These are phyloP conservation scores for Lasiodiplodia sp. DNA, from an alignment of 2,329 filamentous ascomycete genomes.

Conservation along the genomic window DNA sequence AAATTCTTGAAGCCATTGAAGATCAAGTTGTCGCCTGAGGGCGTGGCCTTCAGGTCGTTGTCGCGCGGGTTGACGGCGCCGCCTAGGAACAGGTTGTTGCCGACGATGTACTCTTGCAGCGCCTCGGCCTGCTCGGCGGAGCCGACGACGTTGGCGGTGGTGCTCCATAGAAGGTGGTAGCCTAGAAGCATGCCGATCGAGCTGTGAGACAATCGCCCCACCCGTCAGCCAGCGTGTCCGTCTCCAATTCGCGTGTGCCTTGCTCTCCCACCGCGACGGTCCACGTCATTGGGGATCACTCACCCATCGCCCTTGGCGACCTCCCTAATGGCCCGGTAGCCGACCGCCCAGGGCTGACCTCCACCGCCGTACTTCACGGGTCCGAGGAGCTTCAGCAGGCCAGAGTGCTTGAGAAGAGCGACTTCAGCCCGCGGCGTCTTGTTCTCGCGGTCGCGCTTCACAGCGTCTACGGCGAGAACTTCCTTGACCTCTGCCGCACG, in stretches of 20 bases:
- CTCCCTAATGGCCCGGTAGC: conserved; percentile 66
- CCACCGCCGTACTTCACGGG: conserved; percentile 61
- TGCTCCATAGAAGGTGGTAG: conserved; percentile 71
- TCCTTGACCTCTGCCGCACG: conserved; percentile 58
- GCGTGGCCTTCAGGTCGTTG: conserved; percentile 64
- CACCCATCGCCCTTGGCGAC: conserved; percentile 70
- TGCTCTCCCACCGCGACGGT: background rate
- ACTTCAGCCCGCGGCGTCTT: conserved; percentile 61
- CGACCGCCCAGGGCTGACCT: conserved; percentile 62
- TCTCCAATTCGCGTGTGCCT: background rate
- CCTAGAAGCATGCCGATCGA: conserved; percentile 71
- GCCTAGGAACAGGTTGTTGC: conserved; percentile 71
- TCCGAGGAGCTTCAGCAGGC: conserved; percentile 59
- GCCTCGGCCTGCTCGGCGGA: conserved; percentile 66
- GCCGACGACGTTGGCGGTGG: conserved; percentile 67
- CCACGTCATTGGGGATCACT: background rate
- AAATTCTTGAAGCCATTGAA: conserved; percentile 71
- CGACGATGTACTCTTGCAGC: conserved; percentile 63
- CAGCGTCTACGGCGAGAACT: conserved; percentile 59
- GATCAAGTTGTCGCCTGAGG: conserved; percentile 61
- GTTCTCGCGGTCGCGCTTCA: conserved; percentile 58
- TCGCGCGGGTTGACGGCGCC: conserved; percentile 71
- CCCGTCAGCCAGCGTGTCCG: background rate
- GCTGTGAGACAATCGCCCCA: conserved; percentile 33
- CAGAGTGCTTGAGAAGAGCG: conserved; percentile 59